A percentile compares a stretch with the other conserved stretches of the same genome.
Conservation (phyloP, 768 basidiomycete genomes). For the Leucogyrophana mollusca region DNA sequence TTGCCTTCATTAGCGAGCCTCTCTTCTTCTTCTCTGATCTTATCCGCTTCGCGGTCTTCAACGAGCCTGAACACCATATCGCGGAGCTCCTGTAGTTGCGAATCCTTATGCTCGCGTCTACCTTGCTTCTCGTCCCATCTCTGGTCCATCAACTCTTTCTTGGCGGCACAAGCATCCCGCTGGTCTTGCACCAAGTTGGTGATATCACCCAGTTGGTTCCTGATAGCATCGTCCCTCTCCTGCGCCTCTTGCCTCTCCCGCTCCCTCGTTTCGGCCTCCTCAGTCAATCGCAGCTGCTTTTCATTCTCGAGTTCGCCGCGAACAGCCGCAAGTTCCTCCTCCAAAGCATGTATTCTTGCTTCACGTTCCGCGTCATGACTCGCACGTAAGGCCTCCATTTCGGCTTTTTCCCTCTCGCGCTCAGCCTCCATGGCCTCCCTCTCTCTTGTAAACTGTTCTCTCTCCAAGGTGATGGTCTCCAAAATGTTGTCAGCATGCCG, state of each 20-base stretch:
- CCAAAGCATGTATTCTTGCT: conserved; percentile 55
- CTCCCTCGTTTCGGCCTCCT: conserved; percentile 64
- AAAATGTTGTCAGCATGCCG: conserved; percentile 57
- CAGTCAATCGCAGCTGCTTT: conserved; percentile 51
- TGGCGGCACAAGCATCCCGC: conserved; percentile 53
- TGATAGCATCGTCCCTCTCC: conserved; percentile 61
- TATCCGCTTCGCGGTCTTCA: conserved; percentile 53
- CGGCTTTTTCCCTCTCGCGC: conserved; percentile 48
- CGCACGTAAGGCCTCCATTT: conserved; percentile 48
- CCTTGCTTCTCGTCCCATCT: conserved; percentile 62
- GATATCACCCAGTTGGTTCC: conserved; percentile 65
- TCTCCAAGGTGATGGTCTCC: conserved; percentile 55
- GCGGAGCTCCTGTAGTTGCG: conserved; percentile 51
- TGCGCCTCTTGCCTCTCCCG: conserved; percentile 52
- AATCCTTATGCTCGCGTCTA: conserved; percentile 59
- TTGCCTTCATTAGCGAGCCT: conserved; percentile 50
- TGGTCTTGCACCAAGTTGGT: conserved; percentile 73
- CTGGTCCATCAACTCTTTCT: conserved; percentile 59
- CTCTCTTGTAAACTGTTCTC: conserved; percentile 57
- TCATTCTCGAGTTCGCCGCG: conserved; percentile 65
- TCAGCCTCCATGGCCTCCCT: conserved; percentile 55
- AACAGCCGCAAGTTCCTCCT: conserved; percentile 58
- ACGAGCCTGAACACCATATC: conserved; percentile 62
- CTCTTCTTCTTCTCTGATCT: conserved; percentile 50
- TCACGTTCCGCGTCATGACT: conserved; percentile 49